These are phyloP conservation scores for Coemansia sp. DNA, from an alignment of 192 early-diverging fungal genomes.

Conservation along the genomic window DNA sequence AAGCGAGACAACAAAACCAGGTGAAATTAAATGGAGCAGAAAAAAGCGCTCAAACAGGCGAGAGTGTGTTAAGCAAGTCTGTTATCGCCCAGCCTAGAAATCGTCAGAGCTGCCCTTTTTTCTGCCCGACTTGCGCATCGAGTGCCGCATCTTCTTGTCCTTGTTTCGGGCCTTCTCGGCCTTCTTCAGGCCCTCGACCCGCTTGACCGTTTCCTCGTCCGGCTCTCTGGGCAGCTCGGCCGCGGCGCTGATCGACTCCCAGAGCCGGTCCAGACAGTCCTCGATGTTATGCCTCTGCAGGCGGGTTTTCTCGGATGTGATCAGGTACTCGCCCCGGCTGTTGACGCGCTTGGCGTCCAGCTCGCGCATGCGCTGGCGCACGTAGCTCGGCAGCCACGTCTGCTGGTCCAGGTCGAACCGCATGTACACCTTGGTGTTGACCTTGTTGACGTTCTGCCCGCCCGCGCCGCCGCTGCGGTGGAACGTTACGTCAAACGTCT, in stretches of 20 bases:
- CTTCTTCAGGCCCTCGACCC: slow-evolving; percentile 61
- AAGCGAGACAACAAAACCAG: neutral
- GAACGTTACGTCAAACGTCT: slow-evolving; percentile 59
- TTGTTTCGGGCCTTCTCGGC: slow-evolving; percentile 61
- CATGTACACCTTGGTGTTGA: slow-evolving; percentile 85
- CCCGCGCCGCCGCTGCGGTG: slow-evolving; percentile 81
- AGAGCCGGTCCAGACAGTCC: slow-evolving; percentile 75
- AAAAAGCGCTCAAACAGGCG: neutral
- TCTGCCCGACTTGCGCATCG: slow-evolving; percentile 65
- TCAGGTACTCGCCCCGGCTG: slow-evolving; percentile 69
- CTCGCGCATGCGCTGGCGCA: slow-evolving; percentile 59
- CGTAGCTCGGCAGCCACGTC: slow-evolving; percentile 73
- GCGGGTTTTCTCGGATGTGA: slow-evolving; percentile 74
- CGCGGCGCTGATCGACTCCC: slow-evolving; percentile 59
- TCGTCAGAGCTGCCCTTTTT: slow-evolving; percentile 52
- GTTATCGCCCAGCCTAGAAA: slow-evolving; percentile 15
- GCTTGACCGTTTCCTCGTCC: slow-evolving; percentile 60
- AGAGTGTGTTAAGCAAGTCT: neutral
- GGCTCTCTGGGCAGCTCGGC: slow-evolving; percentile 69
- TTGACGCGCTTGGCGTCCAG: slow-evolving; percentile 63
- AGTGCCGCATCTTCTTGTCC: slow-evolving; percentile 63
- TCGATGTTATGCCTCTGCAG: slow-evolving; percentile 77
- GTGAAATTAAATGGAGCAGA: neutral
- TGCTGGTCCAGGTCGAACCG: slow-evolving; percentile 67
- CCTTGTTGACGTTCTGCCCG: slow-evolving; percentile 94